Percentiles rank a stretch among this genome's conserved stretches.
phyloP scores from a whole-genome alignment of 169 alveolate genomes.

The Eimeria falciformis region DNA sequence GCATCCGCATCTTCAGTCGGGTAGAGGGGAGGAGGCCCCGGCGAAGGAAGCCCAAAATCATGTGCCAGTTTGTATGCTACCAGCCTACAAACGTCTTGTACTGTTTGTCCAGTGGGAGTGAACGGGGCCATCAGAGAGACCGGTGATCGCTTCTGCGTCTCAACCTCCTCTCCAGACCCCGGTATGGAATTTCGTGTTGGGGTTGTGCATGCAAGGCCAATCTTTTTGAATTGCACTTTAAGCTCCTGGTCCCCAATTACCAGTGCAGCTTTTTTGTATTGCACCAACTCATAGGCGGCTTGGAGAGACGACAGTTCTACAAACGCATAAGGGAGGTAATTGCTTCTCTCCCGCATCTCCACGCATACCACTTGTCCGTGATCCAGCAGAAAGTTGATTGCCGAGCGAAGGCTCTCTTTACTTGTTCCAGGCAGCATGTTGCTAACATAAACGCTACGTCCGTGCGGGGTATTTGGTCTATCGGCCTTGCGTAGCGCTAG shows the following conservation, averaged over 20 bases:
- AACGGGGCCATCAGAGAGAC: conserved; percentile 65
- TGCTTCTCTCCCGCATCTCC: conserved; percentile 74
- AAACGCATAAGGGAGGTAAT: conserved; percentile 71
- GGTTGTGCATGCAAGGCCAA: conserved; percentile 66
- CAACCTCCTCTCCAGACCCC: neutral
- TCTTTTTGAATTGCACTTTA: conserved; percentile 73
- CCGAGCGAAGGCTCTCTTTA: conserved; percentile 66
- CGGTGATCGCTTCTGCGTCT: neutral
- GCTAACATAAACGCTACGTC: conserved; percentile 73
- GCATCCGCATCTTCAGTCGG: neutral
- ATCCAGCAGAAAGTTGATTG: conserved; percentile 64
- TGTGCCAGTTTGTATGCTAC: conserved; percentile 62
- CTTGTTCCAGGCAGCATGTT: conserved; percentile 75
- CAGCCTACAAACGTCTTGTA: conserved; percentile 64
- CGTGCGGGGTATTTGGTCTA: conserved; percentile 72
- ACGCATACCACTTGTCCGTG: conserved; percentile 71
- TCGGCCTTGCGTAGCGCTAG: conserved; percentile 15
- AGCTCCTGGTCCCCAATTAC: conserved; percentile 75
- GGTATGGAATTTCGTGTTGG: neutral
- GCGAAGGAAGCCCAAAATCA: conserved; percentile 57
- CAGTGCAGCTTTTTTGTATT: conserved; percentile 71
- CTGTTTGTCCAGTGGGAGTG: conserved; percentile 66
- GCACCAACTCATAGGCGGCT: conserved; percentile 75
- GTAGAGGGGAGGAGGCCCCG: conserved; percentile 26
- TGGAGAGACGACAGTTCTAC: conserved; percentile 75